Evolutionary conservation across 73 alveolate species (phyloP).

Genomic region (Loxodes magnus): DNA sequence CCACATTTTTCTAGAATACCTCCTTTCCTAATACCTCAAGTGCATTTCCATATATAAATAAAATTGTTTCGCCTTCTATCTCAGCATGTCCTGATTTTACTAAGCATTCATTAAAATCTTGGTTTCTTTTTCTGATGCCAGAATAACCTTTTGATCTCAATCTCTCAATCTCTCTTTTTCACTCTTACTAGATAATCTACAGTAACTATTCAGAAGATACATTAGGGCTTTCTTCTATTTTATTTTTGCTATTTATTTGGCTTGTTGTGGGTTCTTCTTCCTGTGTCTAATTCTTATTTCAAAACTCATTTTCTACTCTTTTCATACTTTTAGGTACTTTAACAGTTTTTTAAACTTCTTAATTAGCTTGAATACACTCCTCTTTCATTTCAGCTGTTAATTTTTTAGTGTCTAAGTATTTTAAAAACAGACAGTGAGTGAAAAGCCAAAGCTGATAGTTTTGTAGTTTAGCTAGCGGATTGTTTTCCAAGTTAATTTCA

Average conservation of each 20-base stretch:
- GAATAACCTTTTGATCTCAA: slow-evolving; percentile 50
- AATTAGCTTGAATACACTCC: too few species aligned
- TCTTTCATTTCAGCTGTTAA: slow-evolving; percentile 37
- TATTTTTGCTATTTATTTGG: slow-evolving; percentile 7
- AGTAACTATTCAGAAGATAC: slow-evolving; percentile 55
- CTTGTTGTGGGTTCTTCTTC: too few species aligned
- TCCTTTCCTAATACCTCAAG: slow-evolving; percentile 67
- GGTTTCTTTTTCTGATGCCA: slow-evolving; percentile 57
- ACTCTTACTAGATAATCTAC: slow-evolving; percentile 53
- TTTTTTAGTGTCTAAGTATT: slow-evolving; percentile 35
- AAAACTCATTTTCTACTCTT: too few species aligned
- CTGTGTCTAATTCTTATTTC: too few species aligned
- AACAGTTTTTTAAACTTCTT: too few species aligned
- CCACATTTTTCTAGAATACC: slow-evolving; percentile 64
- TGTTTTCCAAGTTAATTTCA: slow-evolving; percentile 75
- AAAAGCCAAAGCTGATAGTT: slow-evolving; percentile 41
- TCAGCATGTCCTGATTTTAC: slow-evolving; percentile 89
- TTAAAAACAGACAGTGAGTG: slow-evolving; percentile 36
- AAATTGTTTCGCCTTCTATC: slow-evolving; percentile 66
- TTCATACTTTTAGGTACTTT: too few species aligned
- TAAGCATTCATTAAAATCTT: slow-evolving; percentile 31
- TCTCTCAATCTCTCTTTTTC: slow-evolving; percentile 64
- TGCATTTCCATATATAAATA: slow-evolving; percentile 81
- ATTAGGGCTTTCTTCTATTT: slow-evolving; percentile 15
- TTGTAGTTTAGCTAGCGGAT: slow-evolving; percentile 50